A percentile compares a stretch with the other conserved stretches of the same genome.
Conservation (phyloP, 2,329 filamentous ascomycete genomes). For the Cytospora mali region DNA sequence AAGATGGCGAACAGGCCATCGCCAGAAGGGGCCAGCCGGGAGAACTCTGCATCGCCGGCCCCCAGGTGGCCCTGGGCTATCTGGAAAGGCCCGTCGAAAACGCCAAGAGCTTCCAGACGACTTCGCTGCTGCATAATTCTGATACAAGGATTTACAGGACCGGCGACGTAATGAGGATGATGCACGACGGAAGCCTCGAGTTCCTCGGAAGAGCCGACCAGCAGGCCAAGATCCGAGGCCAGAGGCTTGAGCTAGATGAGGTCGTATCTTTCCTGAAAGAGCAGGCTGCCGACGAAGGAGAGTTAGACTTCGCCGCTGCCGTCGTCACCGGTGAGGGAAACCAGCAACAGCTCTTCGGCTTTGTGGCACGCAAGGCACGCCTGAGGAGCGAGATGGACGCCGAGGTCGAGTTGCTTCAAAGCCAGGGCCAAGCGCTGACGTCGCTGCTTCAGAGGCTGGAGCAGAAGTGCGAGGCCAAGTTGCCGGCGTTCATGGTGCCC, state of each 20-base stretch:
- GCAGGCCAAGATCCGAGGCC: constrained; percentile 29
- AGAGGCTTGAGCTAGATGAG: constrained; percentile 28
- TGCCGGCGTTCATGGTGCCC: constrained; percentile 33
- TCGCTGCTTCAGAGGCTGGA: constrained; percentile 19
- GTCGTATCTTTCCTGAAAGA: constrained; percentile 26
- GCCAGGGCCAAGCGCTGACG: constrained; percentile 3
- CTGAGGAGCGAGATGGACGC: constrained; percentile 24
- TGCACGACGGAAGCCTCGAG: constrained; percentile 27
- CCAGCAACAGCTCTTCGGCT: constrained; percentile 28
- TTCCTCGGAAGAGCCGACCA: constrained; percentile 30
- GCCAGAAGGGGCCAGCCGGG: constrained; percentile 19
- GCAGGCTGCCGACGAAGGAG: constrained; percentile 20
- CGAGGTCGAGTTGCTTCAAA: constrained; percentile 23
- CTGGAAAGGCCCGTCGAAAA: constrained; percentile 25
- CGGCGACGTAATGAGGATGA: constrained; percentile 30
- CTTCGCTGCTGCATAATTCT: constrained; percentile 6
- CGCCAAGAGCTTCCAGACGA: constrained; percentile 26
- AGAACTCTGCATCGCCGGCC: constrained; percentile 20
- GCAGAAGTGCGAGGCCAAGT: constrained; percentile 22
- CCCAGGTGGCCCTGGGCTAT: constrained; percentile 30
- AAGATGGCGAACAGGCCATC: background rate
- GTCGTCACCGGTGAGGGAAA: constrained; percentile 16
- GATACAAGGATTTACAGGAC: constrained; percentile 29
- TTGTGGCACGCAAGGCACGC: constrained; percentile 25
- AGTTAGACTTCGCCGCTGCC: constrained; percentile 26